These are phyloP conservation scores for Canavalia ensiformis DNA, from an alignment of 306 rosid genomes.

Conservation along the genomic window DNA sequence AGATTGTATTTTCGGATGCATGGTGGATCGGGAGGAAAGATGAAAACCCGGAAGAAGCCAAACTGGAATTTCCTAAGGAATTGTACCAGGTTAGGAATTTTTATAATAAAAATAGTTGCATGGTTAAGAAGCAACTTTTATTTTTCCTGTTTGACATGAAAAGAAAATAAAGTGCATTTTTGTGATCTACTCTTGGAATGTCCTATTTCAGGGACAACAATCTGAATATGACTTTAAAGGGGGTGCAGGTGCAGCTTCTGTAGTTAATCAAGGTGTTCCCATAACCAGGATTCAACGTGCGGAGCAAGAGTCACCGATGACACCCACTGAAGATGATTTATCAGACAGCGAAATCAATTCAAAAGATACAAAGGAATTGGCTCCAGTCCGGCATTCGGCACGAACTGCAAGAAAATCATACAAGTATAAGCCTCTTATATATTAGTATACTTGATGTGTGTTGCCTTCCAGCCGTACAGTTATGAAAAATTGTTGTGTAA, in stretches of 20 bases:
- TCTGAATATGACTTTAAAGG: conserved; percentile 79
- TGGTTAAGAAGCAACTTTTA: conserved; percentile 41
- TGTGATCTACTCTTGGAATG: conserved; percentile 30
- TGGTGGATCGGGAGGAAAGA: conserved; percentile 95
- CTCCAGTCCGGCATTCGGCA: conserved; percentile 76
- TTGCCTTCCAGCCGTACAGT: conserved; percentile 30
- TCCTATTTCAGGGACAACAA: conserved; percentile 65
- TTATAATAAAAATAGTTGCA: conserved; percentile 6
- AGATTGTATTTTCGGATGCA: conserved; percentile 93
- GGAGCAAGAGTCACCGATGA: conserved; percentile 58
- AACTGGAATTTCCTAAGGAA: conserved; percentile 83
- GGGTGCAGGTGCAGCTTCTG: conserved; percentile 60
- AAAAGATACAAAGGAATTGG: conserved; percentile 56
- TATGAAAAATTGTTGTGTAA: not conserved
- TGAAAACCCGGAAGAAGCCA: conserved; percentile 83
- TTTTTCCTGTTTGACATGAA: conserved; percentile 28
- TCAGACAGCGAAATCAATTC: conserved; percentile 60
- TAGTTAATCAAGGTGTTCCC: conserved; percentile 56
- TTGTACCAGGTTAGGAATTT: conserved; percentile 61
- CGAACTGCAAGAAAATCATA: conserved; percentile 71
- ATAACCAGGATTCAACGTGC: conserved; percentile 52
- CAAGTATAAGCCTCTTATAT: conserved; percentile 65
- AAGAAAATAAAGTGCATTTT: conserved; percentile 22
- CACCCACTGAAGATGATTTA: conserved; percentile 58
- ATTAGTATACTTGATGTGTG: conserved; percentile 41